These are phyloP conservation scores for Psilocybe cyanescens DNA, from an alignment of 768 basidiomycete species.

Conservation along the genomic window DNA sequence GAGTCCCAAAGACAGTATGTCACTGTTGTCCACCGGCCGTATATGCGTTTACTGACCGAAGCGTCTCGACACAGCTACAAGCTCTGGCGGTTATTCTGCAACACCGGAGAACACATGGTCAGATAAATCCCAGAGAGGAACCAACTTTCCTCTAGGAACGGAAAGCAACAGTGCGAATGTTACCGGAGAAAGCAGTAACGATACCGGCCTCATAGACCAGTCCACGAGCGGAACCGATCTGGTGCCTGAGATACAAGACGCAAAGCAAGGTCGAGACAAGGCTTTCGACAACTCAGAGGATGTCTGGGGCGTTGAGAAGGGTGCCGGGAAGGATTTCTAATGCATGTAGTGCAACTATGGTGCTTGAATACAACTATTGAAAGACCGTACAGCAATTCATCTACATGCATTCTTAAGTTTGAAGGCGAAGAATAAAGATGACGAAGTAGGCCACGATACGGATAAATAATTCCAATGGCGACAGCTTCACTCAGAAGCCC, in stretches of 20 bases:
- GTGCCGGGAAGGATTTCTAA: constrained; percentile 23
- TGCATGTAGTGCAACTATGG: not conserved
- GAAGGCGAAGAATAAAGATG: no score
- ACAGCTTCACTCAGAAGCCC: no score
- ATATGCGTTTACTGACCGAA: no score
- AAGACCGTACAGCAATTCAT: no score
- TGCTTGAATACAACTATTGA: no score
- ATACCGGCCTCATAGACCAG: constrained; percentile 21
- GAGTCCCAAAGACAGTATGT: constrained; percentile 10
- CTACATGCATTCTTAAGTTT: no score
- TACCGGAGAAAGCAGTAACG: not conserved
- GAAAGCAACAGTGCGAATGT: not conserved
- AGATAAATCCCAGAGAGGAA: constrained; percentile 16
- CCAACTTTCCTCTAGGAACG: constrained; percentile 9
- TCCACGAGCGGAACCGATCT: constrained; percentile 15
- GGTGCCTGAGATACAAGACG: constrained; percentile 17
- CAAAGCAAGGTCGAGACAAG: constrained; percentile 18
- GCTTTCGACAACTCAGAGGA: constrained; percentile 10
- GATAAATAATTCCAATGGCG: no score
- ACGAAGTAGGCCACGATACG: no score
- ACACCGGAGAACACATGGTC: constrained; percentile 16
- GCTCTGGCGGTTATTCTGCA: constrained; percentile 18
- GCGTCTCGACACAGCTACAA: constrained; percentile 8
- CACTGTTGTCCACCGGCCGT: no score
- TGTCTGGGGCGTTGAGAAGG: constrained; percentile 21